A percentile compares a stretch with the other conserved stretches of the same genome.
phyloP scores from a whole-genome alignment of 495 filamentous ascomycete genomes.

The Daldinia grandis region DNA sequence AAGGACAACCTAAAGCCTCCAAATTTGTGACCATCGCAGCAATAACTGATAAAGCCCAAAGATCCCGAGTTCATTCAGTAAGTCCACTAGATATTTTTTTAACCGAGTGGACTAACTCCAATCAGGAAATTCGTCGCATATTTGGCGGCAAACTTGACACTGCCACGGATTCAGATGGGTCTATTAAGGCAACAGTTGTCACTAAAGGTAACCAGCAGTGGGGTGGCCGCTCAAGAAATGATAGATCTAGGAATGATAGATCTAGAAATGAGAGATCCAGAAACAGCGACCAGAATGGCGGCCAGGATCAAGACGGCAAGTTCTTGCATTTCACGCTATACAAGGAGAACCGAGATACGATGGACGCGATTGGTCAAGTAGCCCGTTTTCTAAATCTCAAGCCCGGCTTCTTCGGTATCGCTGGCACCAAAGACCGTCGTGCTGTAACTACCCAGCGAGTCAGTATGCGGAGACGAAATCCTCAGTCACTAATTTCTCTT shows the following conservation, averaged over 20 bases:
- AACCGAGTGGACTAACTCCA: conserved; percentile 16
- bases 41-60: conserved; percentile 50
- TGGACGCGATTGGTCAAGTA: conserved; percentile 84
- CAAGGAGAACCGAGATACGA: conserved; percentile 98
- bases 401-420: conserved; percentile 77
- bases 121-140: conserved; percentile 57
- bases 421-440: conserved; percentile 93
- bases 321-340: conserved; percentile 93
- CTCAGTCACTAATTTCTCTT: conserved; percentile 67
- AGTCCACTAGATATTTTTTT: not conserved
- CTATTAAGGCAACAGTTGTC: conserved; percentile 48
- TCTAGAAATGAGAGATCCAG: conserved; percentile 45
- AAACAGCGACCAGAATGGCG: conserved; percentile 29
- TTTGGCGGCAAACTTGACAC: conserved; percentile 51
- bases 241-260: conserved; percentile 37
- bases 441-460: conserved; percentile 88
- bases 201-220: conserved; percentile 47
- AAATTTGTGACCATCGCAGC: conserved; percentile 43
- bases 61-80: conserved; percentile 53
- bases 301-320: conserved; percentile 63
- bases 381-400: conserved; percentile 72
- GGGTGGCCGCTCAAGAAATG: conserved; percentile 48
- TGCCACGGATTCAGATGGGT: conserved; percentile 39
- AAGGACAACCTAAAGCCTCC: conserved; percentile 36
- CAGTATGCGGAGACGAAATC: conserved; percentile 71